Evolutionary conservation across 2,329 filamentous ascomycete species (phyloP).

Genomic region (Nothopassalora personata): DNA sequence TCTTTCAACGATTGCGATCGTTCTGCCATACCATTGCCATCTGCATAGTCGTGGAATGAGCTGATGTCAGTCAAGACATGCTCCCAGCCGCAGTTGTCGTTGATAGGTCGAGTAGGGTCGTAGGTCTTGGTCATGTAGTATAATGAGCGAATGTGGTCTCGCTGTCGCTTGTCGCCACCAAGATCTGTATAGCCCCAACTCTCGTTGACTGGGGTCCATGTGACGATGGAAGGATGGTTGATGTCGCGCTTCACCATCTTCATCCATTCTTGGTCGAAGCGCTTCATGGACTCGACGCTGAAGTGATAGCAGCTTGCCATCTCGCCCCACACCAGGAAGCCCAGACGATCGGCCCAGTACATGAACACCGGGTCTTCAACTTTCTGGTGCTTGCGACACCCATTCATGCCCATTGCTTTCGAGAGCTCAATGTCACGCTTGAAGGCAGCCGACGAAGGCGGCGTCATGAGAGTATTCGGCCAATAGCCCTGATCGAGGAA

Average conservation of each 20-base stretch:
- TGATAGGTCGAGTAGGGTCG: constrained; percentile 59
- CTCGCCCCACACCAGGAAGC: constrained; percentile 60
- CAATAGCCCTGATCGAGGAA: constrained; percentile 61
- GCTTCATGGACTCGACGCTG: constrained; percentile 51
- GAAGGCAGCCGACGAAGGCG: constrained; percentile 44
- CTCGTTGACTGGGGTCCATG: constrained; percentile 63
- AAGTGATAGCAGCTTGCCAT: constrained; percentile 63
- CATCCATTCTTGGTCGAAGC: constrained; percentile 61
- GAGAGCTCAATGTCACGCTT: constrained; percentile 51
- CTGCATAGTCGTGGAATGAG: constrained; percentile 64
- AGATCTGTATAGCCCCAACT: constrained; percentile 60
- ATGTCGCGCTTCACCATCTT: constrained; percentile 59
- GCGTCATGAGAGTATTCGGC: constrained; percentile 57
- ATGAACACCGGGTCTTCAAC: constrained; percentile 57
- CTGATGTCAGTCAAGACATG: constrained; percentile 60
- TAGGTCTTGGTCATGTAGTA: constrained; percentile 61
- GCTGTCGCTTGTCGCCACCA: constrained; percentile 52
- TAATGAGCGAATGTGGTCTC: constrained; percentile 58
- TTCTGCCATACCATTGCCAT: constrained; percentile 51
- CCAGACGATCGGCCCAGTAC: constrained; percentile 57
- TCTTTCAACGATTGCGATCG: constrained; percentile 51
- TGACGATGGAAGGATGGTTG: constrained; percentile 59
- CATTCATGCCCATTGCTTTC: constrained; percentile 60
- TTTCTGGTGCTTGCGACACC: constrained; percentile 61
- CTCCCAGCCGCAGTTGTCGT: constrained; percentile 69